Evolutionary conservation across 352 stramenopile genomes (phyloP).

Genomic region (Phytopythium chamaehyphon): DNA sequence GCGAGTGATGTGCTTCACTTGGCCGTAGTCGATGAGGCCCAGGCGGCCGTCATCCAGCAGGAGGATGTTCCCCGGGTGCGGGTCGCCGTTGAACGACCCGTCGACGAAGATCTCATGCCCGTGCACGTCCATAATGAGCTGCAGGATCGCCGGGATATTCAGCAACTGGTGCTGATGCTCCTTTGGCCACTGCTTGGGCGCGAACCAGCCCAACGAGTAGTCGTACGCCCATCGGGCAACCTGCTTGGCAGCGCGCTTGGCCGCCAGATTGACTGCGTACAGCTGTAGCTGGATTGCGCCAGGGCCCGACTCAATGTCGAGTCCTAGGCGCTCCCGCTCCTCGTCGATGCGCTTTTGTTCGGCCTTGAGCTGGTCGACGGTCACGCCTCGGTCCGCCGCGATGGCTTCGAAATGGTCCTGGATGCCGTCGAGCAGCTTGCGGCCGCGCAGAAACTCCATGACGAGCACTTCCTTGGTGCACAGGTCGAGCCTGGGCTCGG

Average conservation of each 20-base stretch:
- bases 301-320: conserved; percentile 76
- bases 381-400: conserved; percentile 81
- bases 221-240: conserved; percentile 60
- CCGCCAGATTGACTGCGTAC: conserved; percentile 42
- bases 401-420: conserved; percentile 90
- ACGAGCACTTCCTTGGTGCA: conserved; percentile 95
- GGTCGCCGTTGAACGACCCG: conserved; percentile 91
- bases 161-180: conserved; percentile 54
- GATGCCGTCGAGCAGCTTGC: conserved; percentile 84
- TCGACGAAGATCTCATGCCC: conserved; percentile 92
- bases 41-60: conserved; percentile 86
- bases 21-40: conserved; percentile 91
- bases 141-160: conserved; percentile 80
- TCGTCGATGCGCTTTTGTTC: conserved; percentile 74
- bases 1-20: conserved; percentile 83
- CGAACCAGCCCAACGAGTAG: conserved; percentile 82
- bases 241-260: conserved; percentile 33
- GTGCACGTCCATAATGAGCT: conserved; percentile 87
- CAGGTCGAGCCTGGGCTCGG: conserved; percentile 79
- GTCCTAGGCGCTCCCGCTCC: conserved; percentile 44
- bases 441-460: conserved; percentile 93
- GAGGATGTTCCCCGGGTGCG: conserved; percentile 90
- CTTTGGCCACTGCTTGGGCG: conserved; percentile 35
- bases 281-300: conserved; percentile 49
- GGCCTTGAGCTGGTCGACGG: conserved; percentile 76